A percentile compares a stretch with the other conserved stretches of the same genome.
Evolutionary conservation across 805 yeast species (phyloP).

Genomic region (Novakomyces olei): DNA sequence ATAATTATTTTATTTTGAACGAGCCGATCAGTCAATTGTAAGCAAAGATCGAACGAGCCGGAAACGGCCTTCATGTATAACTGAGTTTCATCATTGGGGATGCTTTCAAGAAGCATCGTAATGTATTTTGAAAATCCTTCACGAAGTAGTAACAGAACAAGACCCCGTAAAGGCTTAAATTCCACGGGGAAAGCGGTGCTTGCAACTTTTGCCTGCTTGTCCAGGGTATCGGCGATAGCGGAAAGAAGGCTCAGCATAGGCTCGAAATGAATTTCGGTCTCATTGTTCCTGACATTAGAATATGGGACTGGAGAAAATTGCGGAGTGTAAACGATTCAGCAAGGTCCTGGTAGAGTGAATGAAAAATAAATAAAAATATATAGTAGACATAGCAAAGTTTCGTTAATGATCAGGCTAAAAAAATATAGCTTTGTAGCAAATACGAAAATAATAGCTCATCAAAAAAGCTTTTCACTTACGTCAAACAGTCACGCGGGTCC

Average conservation of each 20-base stretch:
- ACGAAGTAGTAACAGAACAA: constrained; percentile 24
- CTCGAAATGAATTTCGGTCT: constrained; percentile 10
- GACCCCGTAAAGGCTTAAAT: constrained; percentile 19
- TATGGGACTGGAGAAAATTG: too few relatives aligned
- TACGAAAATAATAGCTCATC: too few relatives aligned
- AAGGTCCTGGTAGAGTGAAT: too few relatives aligned
- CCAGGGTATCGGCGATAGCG: constrained; percentile 18
- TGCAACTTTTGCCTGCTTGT: constrained; percentile 19
- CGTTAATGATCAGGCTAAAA: too few relatives aligned
- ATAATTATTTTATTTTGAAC: not conserved
- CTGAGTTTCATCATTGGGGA: constrained; percentile 6
- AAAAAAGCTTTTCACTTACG: too few relatives aligned
- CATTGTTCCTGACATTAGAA: too few relatives aligned
- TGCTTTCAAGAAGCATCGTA: constrained; percentile 11
- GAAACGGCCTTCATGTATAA: constrained; percentile 22
- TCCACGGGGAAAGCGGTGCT: constrained; percentile 24
- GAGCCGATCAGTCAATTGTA: not conserved
- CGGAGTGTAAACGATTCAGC: too few relatives aligned
- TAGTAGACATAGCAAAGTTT: too few relatives aligned
- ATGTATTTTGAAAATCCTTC: constrained; percentile 13
- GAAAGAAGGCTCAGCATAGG: constrained; percentile 9
- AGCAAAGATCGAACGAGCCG: constrained; percentile 11
- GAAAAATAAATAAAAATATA: too few relatives aligned
- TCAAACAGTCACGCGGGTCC: too few relatives aligned
- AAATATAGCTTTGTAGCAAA: too few relatives aligned